Base-by-base conservation (phyloP, 164 flowering plant genomes). In the Litsea cubeba region DNA sequence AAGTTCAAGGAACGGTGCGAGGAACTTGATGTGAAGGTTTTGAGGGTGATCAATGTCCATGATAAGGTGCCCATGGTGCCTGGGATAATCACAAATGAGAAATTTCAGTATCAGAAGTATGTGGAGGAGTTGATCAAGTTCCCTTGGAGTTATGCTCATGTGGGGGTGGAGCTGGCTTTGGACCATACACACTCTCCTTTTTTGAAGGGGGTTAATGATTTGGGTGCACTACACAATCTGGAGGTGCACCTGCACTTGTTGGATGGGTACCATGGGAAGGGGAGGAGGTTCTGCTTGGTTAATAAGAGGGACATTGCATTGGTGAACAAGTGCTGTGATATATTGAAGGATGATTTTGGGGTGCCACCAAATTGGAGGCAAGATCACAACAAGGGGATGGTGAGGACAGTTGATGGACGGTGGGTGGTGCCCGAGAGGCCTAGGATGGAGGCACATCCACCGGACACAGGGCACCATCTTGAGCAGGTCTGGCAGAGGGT, bases 131-230 rank as follows among this genome's bases (percentile, higher is more conserved):
- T 26, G 0, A 82, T 85, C 0, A 68, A 82, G 0, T 88, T 91
- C 20, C 96, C 96, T 1, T 93, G 98, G 98, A 87, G 92, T 30
- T 93, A 91, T 57, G 88, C 92, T 0, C 95, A 91, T 70, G 96
- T 91, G 0, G 98, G 98, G 0, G 85, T 82, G 5, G 96, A 91
- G 71, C 78, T 87, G 15, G 84, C 80, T 0, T 63, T 91, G 72
- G 94, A 93, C 69, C 93, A 90, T 71, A 77, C 76, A 0, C 65
- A 74, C 1, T 86, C 91, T 0, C 92, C 93, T 0, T 90, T 84
- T 72, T 75, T 91, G 3, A 86, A 82, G 74, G 57, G 72, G 1
- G 81, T 78, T 0, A 70, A 7, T 0, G 93, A 93, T 50, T 57
- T 83, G 0, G 75, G 79, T 0, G 82, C 87, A 69, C 76, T 82